phyloP scores from a whole-genome alignment of 2,329 filamentous ascomycete species.

The Cladosporium sp. region DNA sequence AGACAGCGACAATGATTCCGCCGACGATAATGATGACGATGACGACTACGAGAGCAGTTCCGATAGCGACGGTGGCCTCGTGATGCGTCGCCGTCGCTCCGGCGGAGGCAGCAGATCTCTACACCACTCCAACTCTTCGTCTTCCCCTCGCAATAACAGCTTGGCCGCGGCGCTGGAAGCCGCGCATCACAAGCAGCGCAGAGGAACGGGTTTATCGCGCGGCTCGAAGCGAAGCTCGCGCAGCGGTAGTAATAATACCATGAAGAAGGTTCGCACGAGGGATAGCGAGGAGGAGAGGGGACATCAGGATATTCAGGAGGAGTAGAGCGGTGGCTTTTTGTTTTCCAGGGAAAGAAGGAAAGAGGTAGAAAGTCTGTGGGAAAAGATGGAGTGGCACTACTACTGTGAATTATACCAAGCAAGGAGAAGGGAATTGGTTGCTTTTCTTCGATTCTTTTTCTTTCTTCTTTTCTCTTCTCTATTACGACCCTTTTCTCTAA shows the following conservation, averaged over 20 bases:
- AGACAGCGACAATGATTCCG: slow-evolving; percentile 20
- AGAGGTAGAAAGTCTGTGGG: too few relatives aligned
- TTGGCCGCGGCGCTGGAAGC: slow-evolving; percentile 14
- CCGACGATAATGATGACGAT: slow-evolving; percentile 37
- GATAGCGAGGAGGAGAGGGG: slow-evolving; percentile 24
- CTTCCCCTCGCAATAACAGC: neutral
- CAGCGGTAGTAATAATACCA: slow-evolving; percentile 48
- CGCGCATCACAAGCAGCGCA: slow-evolving; percentile 20
- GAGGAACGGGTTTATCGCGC: slow-evolving; percentile 28
- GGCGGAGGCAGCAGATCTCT: slow-evolving; percentile 19
- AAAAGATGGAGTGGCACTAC: too few relatives aligned
- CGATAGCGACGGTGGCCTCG: slow-evolving; percentile 35
- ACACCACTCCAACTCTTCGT: slow-evolving; percentile 3
- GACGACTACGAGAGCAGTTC: slow-evolving; percentile 38
- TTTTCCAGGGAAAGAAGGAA: too few relatives aligned
- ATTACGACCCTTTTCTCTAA: too few relatives aligned
- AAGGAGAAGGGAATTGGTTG: too few relatives aligned
- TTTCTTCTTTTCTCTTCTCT: too few relatives aligned
- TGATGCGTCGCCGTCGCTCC: slow-evolving; percentile 34
- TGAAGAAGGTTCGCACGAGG: slow-evolving; percentile 43
- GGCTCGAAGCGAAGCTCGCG: slow-evolving; percentile 39
- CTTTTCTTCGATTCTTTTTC: too few relatives aligned
- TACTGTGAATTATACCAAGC: too few relatives aligned
- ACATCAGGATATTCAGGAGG: slow-evolving; percentile 20
- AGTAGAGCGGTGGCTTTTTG: slow-evolving; percentile 9